A percentile compares a stretch with the other conserved stretches of the same genome.
Conservation (phyloP, 768 basidiomycete genomes). For the Pleurotus pulmonarius region DNA sequence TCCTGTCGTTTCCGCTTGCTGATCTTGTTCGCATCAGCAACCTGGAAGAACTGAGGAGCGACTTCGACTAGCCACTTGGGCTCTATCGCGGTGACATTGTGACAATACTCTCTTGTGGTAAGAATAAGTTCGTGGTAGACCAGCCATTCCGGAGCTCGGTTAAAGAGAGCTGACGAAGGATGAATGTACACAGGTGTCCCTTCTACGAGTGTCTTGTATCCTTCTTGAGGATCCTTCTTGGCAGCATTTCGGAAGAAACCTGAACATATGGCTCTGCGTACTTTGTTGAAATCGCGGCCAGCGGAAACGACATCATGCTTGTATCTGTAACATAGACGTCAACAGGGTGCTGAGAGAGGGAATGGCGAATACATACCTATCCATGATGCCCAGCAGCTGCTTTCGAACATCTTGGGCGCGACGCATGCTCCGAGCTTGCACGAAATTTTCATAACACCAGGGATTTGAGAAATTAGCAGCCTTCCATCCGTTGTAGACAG, state of each 20-base stretch:
- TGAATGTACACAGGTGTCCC: constrained; percentile 99
- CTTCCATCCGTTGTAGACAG: constrained; percentile 99
- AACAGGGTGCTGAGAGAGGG: background rate
- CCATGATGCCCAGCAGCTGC: constrained; percentile 98
- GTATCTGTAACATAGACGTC: constrained; percentile 49
- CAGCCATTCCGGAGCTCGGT: constrained; percentile 93
- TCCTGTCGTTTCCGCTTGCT: constrained; percentile 94
- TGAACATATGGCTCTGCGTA: constrained; percentile 93
- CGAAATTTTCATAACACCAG: constrained; percentile 99
- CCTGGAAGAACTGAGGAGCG: constrained; percentile 98
- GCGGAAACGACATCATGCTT: constrained; percentile 96
- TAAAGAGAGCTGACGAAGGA: constrained; percentile 95
- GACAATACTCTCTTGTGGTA: constrained; percentile 94
- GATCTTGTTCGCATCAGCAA: constrained; percentile 96
- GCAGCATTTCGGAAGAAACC: constrained; percentile 98
- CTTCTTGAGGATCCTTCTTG: constrained; percentile 97
- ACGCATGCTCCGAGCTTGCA: constrained; percentile 96
- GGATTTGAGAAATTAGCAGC: constrained; percentile 94
- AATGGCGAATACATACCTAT: constrained; percentile 55
- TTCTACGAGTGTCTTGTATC: constrained; percentile 96
- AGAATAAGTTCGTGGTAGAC: constrained; percentile 95
- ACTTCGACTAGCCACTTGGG: constrained; percentile 99
- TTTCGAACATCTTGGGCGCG: constrained; percentile 97
- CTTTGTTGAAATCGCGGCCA: constrained; percentile 87
- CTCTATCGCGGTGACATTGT: constrained; percentile 92